phyloP scores from a whole-genome alignment of 306 rosid species.

The Dryas drummondii region DNA sequence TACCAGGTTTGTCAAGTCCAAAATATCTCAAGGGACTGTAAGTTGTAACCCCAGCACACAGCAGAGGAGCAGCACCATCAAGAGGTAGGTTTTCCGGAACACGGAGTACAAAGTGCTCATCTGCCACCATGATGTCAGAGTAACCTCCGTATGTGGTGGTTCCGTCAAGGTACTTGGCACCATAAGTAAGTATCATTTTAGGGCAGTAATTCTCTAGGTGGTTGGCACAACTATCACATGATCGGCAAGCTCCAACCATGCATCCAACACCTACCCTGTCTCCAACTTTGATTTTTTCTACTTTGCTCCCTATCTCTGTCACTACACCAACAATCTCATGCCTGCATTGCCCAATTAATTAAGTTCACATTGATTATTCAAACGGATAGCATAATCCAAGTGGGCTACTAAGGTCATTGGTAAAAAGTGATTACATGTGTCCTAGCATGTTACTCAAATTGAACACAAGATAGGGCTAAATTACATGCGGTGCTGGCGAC shows the following conservation, averaged over 20 bases:
- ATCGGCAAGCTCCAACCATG: conserved; percentile 47
- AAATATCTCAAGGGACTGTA: conserved; percentile 48
- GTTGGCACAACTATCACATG: conserved; percentile 43
- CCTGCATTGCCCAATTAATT: not conserved
- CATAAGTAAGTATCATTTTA: conserved; percentile 25
- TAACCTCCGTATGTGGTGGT: conserved; percentile 49
- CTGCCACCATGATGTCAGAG: conserved; percentile 46
- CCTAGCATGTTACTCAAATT: no score
- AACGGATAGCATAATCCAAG: no score
- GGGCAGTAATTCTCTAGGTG: conserved; percentile 57
- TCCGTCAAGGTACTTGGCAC: conserved; percentile 36
- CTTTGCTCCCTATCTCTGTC: conserved; percentile 62
- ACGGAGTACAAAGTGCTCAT: conserved; percentile 38
- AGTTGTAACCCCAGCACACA: conserved; percentile 58
- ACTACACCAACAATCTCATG: conserved; percentile 61
- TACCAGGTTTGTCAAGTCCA: conserved; percentile 43
- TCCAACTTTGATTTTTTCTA: conserved; percentile 51
- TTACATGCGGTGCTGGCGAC: no score
- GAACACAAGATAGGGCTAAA: no score
- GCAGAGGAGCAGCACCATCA: conserved; percentile 55
- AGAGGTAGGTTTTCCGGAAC: conserved; percentile 46
- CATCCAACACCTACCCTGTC: conserved; percentile 62
- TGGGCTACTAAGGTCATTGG: not conserved
- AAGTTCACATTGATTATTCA: not conserved
- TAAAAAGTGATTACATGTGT: no score